These are phyloP conservation scores for Talaromyces trachyspermus DNA, from an alignment of 495 filamentous ascomycete species.

Conservation along the genomic window DNA sequence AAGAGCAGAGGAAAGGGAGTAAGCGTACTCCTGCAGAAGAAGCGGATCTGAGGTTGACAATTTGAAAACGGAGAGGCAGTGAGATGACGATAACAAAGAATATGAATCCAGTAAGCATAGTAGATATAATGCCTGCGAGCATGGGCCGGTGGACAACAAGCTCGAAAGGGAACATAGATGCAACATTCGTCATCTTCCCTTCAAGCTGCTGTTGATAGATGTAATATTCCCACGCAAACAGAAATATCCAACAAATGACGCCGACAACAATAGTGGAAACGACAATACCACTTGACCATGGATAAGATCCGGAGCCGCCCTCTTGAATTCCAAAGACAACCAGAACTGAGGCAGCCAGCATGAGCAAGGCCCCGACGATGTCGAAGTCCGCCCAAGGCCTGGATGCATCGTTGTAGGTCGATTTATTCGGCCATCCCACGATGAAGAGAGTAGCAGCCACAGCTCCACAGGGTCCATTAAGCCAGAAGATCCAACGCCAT, in stretches of 20 bases:
- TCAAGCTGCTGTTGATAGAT: constrained; percentile 10
- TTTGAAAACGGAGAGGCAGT: constrained; percentile 47
- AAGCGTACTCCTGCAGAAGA: constrained; percentile 40
- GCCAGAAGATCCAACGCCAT: constrained; percentile 28
- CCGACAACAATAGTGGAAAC: constrained; percentile 26
- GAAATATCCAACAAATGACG: constrained; percentile 16
- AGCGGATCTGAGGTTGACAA: constrained; percentile 32
- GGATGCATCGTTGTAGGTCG: neutral
- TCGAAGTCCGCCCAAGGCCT: constrained; percentile 22
- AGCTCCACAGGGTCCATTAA: constrained; percentile 11
- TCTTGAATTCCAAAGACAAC: constrained; percentile 49
- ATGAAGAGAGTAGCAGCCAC: constrained; percentile 35
- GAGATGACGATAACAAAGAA: constrained; percentile 46
- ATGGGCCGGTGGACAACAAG: constrained; percentile 8
- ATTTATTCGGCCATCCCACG: constrained; percentile 18
- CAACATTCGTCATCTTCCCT: neutral
- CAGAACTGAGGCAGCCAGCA: constrained; percentile 42
- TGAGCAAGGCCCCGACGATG: constrained; percentile 40
- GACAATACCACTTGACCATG: constrained; percentile 26
- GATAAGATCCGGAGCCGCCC: constrained; percentile 32
- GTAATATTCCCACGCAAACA: constrained; percentile 22
- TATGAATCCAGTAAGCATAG: constrained; percentile 43
- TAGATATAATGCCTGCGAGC: constrained; percentile 1
- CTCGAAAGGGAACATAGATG: constrained; percentile 14
- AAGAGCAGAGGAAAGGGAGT: constrained; percentile 38